Evolutionary conservation across 108 stramenopile species (phyloP).

Genomic region (Conticribra weissflogii): DNA sequence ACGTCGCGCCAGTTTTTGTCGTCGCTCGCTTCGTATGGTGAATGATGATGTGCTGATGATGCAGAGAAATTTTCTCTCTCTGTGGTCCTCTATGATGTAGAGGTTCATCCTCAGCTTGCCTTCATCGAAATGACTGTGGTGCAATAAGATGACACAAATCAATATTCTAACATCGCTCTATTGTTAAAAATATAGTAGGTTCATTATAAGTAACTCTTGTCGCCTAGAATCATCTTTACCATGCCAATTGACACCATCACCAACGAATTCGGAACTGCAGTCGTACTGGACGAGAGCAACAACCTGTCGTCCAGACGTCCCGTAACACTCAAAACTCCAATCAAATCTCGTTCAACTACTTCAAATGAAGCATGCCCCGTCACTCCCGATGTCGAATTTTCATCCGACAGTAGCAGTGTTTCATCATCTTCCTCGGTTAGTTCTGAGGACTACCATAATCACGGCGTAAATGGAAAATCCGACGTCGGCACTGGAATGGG

Average conservation of each 20-base stretch:
- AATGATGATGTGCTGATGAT: too few species aligned
- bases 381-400: slow-evolving; percentile 15
- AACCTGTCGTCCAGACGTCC: not conserved
- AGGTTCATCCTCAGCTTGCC: too few species aligned
- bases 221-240: too few species aligned
- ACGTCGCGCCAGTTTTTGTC: too few species aligned
- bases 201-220: too few species aligned
- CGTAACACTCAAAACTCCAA: slow-evolving; percentile 18
- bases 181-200: too few species aligned
- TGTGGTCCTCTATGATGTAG: too few species aligned
- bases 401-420: slow-evolving; percentile 19
- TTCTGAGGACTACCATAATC: slow-evolving; percentile 19
- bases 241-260: slow-evolving; percentile 35
- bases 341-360: slow-evolving; percentile 1
- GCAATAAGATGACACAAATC: too few species aligned
- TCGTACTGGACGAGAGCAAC: slow-evolving; percentile 41
- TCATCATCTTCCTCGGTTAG: slow-evolving; percentile 18
- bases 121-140: too few species aligned
- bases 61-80: too few species aligned
- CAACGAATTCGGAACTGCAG: slow-evolving; percentile 37
- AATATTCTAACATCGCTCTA: too few species aligned
- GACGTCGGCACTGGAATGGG: not conserved
- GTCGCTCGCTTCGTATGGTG: too few species aligned
- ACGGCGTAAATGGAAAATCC: not conserved
- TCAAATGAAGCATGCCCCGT: slow-evolving; percentile 7